Evolutionary conservation across 768 basidiomycete species (phyloP), one percentile per base, ranked within the genome.

Genomic region (Pholiota molesta): DNA sequence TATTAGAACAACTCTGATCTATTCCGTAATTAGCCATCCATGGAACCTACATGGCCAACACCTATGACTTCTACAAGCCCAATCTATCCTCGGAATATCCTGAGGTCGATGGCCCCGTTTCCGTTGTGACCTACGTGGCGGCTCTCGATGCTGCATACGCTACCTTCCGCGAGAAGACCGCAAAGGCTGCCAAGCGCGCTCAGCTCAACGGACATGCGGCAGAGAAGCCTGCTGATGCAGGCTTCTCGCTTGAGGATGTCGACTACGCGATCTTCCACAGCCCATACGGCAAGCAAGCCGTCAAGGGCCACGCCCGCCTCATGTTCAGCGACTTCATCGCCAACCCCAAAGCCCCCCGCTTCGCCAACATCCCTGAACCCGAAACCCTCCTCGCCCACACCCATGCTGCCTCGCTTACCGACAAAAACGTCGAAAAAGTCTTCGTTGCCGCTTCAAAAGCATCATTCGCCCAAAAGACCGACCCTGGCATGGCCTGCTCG

Each of bases 11-110:
- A 28, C 47, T 45, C 57, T 62, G 54, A 67, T 58, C 45, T 39
- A 51, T 45, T 56, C 53, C 45, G 52, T 52, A 61, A 72, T 9
- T 73, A 99, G 97, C 97, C 68, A 84, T 95, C 66, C 97, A 98
- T 77, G 97, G 96, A 26, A 94, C 89, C 55, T 93, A 95, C 81
- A 98, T 99, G 92, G 90, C 91, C 64, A 97, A 99, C 81, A 94
- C 90, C 0, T 98, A 97, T 77, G 97, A 99, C 78, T 99, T 98
- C 77, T 99, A 97, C 89, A 99, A 99, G 82, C 97, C 97, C 52
- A 89, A 94, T 69, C 88, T 99, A 21, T 88, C 90, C 59, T 96
- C 94, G 21, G 94, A 96, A 75, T 97, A 95, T 75, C 97, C 97
- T 62, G 92, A 93, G 69, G 97, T 99, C 53, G 97, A 99, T 72